phyloP scores from a whole-genome alignment of 495 filamentous ascomycete genomes.

The Penicillium macrosclerotiorum region DNA sequence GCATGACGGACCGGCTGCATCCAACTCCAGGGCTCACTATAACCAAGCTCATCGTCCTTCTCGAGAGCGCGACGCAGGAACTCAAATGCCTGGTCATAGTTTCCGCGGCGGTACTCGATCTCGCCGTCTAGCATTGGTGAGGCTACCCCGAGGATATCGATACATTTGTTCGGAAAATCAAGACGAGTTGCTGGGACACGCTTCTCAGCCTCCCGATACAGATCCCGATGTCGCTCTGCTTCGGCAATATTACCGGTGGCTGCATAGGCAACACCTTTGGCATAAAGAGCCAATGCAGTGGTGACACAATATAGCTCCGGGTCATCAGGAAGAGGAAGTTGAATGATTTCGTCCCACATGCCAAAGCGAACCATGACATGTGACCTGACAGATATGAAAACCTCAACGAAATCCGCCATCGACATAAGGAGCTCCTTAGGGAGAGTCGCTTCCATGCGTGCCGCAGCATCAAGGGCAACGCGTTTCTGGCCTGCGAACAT shows the following conservation, averaged over 20 bases:
- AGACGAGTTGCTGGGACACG: slow-evolving; percentile 41
- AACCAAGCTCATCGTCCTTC: slow-evolving; percentile 55
- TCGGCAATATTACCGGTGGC: slow-evolving; percentile 43
- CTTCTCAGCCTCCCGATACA: slow-evolving; percentile 45
- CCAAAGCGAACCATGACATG: slow-evolving; percentile 66
- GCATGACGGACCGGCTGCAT: slow-evolving; percentile 69
- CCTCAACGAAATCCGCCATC: slow-evolving; percentile 66
- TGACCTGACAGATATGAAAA: slow-evolving; percentile 56
- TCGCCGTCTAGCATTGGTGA: slow-evolving; percentile 66
- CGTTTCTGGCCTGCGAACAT: slow-evolving; percentile 62
- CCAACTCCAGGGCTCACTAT: slow-evolving; percentile 69
- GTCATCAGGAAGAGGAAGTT: slow-evolving; percentile 48
- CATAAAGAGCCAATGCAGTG: slow-evolving; percentile 59
- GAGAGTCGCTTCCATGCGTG: slow-evolving; percentile 50
- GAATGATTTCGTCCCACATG: slow-evolving; percentile 56
- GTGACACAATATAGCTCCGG: slow-evolving; percentile 55
- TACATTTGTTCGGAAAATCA: slow-evolving; percentile 61
- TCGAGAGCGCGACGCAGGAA: slow-evolving; percentile 51
- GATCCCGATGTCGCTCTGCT: slow-evolving; percentile 40
- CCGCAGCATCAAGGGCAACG: slow-evolving; percentile 50
- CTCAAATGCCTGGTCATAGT: slow-evolving; percentile 52
- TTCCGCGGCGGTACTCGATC: slow-evolving; percentile 58
- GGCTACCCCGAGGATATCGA: slow-evolving; percentile 55
- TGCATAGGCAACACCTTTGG: slow-evolving; percentile 59
- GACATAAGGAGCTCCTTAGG: slow-evolving; percentile 54